phyloP scores from a whole-genome alignment of 2,329 filamentous ascomycete genomes.

The Ascochyta clinopodiicola region DNA sequence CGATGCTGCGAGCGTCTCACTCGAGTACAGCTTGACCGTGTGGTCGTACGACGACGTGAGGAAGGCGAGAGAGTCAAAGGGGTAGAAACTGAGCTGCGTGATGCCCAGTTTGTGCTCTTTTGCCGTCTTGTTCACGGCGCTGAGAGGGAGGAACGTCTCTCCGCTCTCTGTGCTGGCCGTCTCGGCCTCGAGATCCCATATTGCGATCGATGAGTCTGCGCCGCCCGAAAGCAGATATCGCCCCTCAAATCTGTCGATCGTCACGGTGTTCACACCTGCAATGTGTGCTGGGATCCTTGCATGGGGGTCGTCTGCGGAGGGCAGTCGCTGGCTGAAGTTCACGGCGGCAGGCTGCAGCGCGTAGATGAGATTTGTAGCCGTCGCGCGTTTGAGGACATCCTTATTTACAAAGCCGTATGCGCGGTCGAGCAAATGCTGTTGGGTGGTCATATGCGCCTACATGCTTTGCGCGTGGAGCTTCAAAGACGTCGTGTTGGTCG shows the following conservation, averaged over 20 bases:
- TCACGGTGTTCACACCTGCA: constrained; percentile 78
- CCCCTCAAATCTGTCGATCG: constrained; percentile 82
- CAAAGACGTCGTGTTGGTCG: neutral
- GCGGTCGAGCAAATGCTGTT: constrained; percentile 72
- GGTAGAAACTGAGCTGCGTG: constrained; percentile 78
- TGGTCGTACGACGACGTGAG: constrained; percentile 80
- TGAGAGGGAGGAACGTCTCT: constrained; percentile 34
- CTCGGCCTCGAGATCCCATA: constrained; percentile 79
- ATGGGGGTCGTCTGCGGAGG: constrained; percentile 41
- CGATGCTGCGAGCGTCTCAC: constrained; percentile 65
- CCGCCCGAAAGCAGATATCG: constrained; percentile 83
- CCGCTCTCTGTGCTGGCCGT: constrained; percentile 22
- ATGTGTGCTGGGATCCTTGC: constrained; percentile 68
- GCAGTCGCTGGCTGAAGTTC: constrained; percentile 71
- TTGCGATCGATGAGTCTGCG: constrained; percentile 79
- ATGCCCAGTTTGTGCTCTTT: constrained; percentile 71
- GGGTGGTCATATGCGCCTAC: constrained; percentile 51
- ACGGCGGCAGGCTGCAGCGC: constrained; percentile 73
- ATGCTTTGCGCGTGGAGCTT: constrained; percentile 36
- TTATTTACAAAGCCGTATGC: constrained; percentile 69
- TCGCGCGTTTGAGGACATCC: constrained; percentile 68
- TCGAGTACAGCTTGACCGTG: constrained; percentile 76
- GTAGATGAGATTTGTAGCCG: constrained; percentile 70
- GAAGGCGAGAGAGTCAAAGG: constrained; percentile 77
- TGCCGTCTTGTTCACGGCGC: constrained; percentile 36